These are phyloP conservation scores for Asterophora lycoperdoides DNA, from an alignment of 768 basidiomycete species.

Conservation along the genomic window DNA sequence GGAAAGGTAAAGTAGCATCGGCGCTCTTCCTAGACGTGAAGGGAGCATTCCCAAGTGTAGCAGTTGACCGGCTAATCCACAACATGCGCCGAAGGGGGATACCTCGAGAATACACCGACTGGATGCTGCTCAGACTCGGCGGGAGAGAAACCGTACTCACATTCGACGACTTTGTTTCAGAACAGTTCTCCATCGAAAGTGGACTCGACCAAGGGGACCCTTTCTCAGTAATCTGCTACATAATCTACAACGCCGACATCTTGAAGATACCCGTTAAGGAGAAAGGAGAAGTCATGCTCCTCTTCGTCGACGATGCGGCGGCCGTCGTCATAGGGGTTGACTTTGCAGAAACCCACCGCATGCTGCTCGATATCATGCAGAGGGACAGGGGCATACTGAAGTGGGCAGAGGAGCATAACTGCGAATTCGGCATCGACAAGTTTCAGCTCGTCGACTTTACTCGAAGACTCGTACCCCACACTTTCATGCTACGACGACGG, in stretches of 20 bases:
- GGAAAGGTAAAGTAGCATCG: conserved; percentile 22
- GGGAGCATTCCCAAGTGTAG: conserved; percentile 36
- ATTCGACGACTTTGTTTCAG: conserved; percentile 21
- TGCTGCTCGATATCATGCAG: conserved; percentile 15
- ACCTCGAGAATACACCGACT: conserved; percentile 9
- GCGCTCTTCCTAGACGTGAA: too few species aligned
- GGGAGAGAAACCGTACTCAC: too few species aligned
- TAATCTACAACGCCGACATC: conserved; percentile 21
- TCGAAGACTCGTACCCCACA: not conserved
- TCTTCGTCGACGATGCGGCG: conserved; percentile 20
- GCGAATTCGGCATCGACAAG: conserved; percentile 16
- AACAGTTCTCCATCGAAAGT: conserved; percentile 3
- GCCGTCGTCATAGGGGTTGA: conserved; percentile 7
- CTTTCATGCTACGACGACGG: not conserved
- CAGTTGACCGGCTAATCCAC: conserved; percentile 29
- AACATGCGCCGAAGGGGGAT: conserved; percentile 24
- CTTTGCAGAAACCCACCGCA: conserved; percentile 13
- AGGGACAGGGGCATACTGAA: conserved; percentile 18
- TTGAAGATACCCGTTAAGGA: not conserved
- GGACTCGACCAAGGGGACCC: conserved; percentile 24
- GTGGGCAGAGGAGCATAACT: conserved; percentile 26
- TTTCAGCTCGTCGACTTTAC: conserved; percentile 14
- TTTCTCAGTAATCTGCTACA: conserved; percentile 17
- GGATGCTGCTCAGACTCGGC: too few species aligned
- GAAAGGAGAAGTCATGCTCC: not conserved